These are phyloP conservation scores for Dactylonectria macrodidyma DNA, from an alignment of 2,329 filamentous ascomycete species.

Conservation along the genomic window DNA sequence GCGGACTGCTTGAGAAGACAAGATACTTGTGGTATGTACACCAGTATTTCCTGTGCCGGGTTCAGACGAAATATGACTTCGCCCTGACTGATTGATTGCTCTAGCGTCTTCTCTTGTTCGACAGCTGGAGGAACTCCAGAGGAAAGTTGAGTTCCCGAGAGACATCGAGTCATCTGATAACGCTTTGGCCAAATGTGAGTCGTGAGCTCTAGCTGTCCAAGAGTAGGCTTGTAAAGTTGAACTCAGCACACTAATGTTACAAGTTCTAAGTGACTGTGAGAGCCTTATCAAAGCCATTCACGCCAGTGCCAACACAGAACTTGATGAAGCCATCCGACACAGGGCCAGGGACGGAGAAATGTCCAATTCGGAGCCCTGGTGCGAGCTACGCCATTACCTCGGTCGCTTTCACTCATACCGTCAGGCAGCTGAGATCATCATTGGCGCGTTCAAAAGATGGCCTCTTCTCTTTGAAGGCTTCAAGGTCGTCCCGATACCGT, in stretches of 20 bases:
- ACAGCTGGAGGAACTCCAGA: no score
- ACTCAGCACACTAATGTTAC: background rate
- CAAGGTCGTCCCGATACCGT: conserved; percentile 42
- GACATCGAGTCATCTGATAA: background rate
- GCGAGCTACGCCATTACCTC: conserved; percentile 43
- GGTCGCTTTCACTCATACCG: conserved; percentile 46
- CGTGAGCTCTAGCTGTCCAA: no score
- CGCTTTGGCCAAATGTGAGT: no score
- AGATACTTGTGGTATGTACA: no score
- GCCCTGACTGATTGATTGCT: no score
- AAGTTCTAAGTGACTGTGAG: conserved; percentile 36
- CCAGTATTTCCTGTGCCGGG: no score
- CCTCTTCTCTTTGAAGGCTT: conserved; percentile 47
- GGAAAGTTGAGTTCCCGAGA: background rate
- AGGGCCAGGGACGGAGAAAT: conserved; percentile 20
- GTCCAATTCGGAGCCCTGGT: conserved; percentile 33
- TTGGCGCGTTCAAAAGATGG: conserved; percentile 34
- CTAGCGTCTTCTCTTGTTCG: no score
- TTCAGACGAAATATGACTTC: no score
- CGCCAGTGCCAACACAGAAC: background rate
- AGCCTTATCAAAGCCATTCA: conserved; percentile 37
- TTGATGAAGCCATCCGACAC: conserved; percentile 17
- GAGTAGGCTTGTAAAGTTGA: no score
- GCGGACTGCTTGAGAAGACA: background rate
- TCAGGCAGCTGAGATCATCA: conserved; percentile 35